Evolutionary conservation across 129 eudicot species (phyloP).

Genomic region (sunflower (Helianthus annuus)): HanXRQr2.0-SUNRISE NC_035443.2:756745-757244

Average conservation of each 20-base stretch:
- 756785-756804: too few species aligned
- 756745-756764: too few species aligned
- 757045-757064: slow-evolving; percentile 76
- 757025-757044: slow-evolving; percentile 41
- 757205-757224: slow-evolving; percentile 54
- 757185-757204: slow-evolving; percentile 1
- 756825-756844: too few species aligned
- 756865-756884: too few species aligned
- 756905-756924: too few species aligned
- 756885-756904: too few species aligned
- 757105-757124: neutral
- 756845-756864: too few species aligned
- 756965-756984: slow-evolving; percentile 16
- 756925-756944: too few species aligned
- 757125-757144: too few species aligned
- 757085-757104: neutral
- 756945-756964: too few species aligned
- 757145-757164: neutral
- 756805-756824: too few species aligned
- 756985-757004: slow-evolving; percentile 93
- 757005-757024: slow-evolving; percentile 76
- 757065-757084: slow-evolving; percentile 49
- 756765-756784: too few species aligned
- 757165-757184: neutral
- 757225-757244: slow-evolving; percentile 58